These are phyloP conservation scores for Bimuria novae-zelandiae DNA, from an alignment of 2,329 filamentous ascomycete genomes.

Conservation along the genomic window DNA sequence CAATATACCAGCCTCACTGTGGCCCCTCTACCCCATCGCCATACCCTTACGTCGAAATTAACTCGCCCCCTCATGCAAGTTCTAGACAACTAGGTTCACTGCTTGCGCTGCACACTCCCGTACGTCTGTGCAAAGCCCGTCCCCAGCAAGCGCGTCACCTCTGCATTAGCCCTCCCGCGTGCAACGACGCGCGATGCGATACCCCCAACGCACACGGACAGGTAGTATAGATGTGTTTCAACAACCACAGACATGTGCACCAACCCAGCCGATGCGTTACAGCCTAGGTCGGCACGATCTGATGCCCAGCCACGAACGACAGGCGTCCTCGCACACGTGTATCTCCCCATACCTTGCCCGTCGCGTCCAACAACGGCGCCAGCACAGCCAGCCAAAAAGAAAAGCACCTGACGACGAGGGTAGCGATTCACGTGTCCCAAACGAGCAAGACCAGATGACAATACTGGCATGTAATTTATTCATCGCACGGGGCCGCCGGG, in stretches of 20 bases:
- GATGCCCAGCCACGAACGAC: background rate
- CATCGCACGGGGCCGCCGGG: background rate
- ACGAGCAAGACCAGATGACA: too few relatives aligned
- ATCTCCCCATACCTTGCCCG: background rate
- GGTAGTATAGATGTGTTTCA: too few relatives aligned
- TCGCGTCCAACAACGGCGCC: too few relatives aligned
- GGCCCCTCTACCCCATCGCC: too few relatives aligned
- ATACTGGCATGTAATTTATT: too few relatives aligned
- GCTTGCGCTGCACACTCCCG: background rate
- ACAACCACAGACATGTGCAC: too few relatives aligned
- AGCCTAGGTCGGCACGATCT: background rate
- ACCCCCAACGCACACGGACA: too few relatives aligned
- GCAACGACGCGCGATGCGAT: too few relatives aligned
- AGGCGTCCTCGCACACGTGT: background rate
- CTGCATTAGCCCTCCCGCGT: conserved; percentile 8
- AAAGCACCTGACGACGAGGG: background rate
- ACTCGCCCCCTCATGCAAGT: background rate
- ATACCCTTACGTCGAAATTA: too few relatives aligned
- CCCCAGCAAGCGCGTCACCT: background rate
- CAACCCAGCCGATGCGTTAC: too few relatives aligned
- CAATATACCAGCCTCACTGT: too few relatives aligned
- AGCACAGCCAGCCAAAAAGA: background rate
- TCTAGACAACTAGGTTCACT: too few relatives aligned
- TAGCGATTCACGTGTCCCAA: background rate
- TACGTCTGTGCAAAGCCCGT: background rate